Evolutionary conservation across 495 filamentous ascomycete species (phyloP), one percentile per base, ranked within the genome.

Genomic region (Lophium mytilinum): DNA sequence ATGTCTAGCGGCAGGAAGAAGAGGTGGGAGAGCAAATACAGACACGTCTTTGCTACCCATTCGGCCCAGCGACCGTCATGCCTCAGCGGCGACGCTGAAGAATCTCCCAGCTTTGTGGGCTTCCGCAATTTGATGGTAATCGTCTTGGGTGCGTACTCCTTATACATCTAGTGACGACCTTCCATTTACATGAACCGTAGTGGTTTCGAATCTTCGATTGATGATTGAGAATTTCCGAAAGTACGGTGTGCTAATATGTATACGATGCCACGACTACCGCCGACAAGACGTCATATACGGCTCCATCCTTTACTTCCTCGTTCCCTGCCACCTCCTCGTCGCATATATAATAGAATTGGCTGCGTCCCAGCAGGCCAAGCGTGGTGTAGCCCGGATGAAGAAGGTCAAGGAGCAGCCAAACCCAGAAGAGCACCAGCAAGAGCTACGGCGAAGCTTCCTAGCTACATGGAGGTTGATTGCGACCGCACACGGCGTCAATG

Each of bases 191-290:
- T 5, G 19, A 12, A 30, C 9, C 6, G 14, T 36, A 88, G 89
- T 96, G 63, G 91, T 90, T 43, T 90, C 90, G 66, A 98, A 98
- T 63, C 75, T 98, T 9, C 81, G 93, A 60, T 77, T 98, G 58
- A 84, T 98, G 57, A 89, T 98, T 63, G 93, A 97, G 74, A 98
- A 98, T 65, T 95, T 89, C 64, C 87, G 90, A 76, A 98, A 98
- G 86, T 96, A 96, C 68, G 91, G 91, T 21, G 89, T 97, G 41
- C 75, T 98, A 11, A 94, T 98, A 56, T 95, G 92, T 67, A 77
- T 98, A 50, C 81, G 82, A 61, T 95, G 92, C 68, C 88, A 95
- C 68, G 88, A 95, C 68, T 93, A 95, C 63, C 81, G 86, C 18
- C 80, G 76, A 45, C 80, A 85, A 68, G 93, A 98, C 67, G 61